Base-by-base conservation (phyloP, 345 rosid species). In the Alliaria petiolata region DNA sequence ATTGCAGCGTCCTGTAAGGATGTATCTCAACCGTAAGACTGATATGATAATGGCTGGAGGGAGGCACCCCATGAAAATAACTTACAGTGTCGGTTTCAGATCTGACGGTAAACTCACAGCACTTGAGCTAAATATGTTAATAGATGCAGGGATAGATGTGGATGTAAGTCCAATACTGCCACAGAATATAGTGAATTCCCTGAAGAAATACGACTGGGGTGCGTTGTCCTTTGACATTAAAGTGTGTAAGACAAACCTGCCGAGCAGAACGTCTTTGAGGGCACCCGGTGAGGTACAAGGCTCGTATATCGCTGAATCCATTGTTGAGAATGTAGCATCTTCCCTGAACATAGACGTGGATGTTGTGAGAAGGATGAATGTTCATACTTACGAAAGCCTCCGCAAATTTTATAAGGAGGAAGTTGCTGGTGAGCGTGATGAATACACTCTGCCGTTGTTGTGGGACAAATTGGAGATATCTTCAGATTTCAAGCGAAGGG, bases 1-100 rank as follows among this genome's bases (percentile, higher is more conserved):
- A 56, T 62, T 93, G 65, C 78, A 71, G 17, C 67, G 82, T 36
- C 97, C 99, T 4, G 96, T 91, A 0, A 82, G 89, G 77, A 81
- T 77, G 31, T 91, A 91, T 70, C 56, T 93, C 40, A 83, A 82
- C 60, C 90, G 95, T 35, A 85, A 84, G 77, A 88, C 88, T 0
- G 99, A 93, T 80, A 91, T 93, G 97, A 71, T 91, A 69, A 84
- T 85, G 83, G 85, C 91, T 20, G 96, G 99, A 76, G 97, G 99
- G 81, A 86, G 99, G 61, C 99, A 93, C 76, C 99, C 99, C 0
- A 86, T 93, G 93, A 83, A 89, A 70, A 71, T 93, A 78, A 86
- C 87, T 17, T 93, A 93, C 77, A 85, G 75, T 74, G 93, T 88
- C 5, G 99, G 97, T 39, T 93, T 89, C 82, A 91, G 83, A 84